Conservation (phyloP, 169 alveolate species). For the Blepharisma undulans region DNA sequence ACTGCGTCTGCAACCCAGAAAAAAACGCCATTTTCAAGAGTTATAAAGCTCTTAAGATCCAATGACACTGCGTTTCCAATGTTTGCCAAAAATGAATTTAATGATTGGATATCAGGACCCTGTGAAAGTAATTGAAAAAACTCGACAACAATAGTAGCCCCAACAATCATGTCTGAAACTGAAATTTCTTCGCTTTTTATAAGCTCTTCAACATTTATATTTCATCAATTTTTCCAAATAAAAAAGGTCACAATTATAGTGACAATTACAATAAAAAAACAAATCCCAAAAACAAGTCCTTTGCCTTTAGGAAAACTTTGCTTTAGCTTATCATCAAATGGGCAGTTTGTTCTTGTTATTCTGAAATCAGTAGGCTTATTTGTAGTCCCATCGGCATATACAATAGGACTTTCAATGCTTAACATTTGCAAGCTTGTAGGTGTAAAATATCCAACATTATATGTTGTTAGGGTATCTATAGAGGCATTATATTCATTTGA, state of each 20-base stretch:
- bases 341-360: not conserved
- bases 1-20: not conserved
- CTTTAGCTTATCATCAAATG: not conserved
- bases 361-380: not conserved
- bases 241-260: not conserved
- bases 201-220: not conserved
- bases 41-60: not conserved
- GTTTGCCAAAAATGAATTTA: not conserved
- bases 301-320: not conserved
- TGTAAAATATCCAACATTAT: too few relatives aligned
- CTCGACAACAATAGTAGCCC: not conserved
- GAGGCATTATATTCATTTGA: too few relatives aligned
- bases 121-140: not conserved
- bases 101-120: constrained; percentile 16
- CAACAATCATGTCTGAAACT: not conserved
- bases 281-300: not conserved
- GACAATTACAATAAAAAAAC: not conserved
- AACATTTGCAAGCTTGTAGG: too few relatives aligned
- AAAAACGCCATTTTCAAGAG: not conserved
- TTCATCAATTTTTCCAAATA: not conserved
- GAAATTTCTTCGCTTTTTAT: not conserved
- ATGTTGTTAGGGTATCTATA: too few relatives aligned
- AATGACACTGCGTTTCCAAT: not conserved
- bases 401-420: not conserved
- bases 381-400: not conserved